These are phyloP conservation scores for Talaromyces rugulosus DNA, from an alignment of 2,329 filamentous ascomycete genomes.

Conservation along the genomic window DNA sequence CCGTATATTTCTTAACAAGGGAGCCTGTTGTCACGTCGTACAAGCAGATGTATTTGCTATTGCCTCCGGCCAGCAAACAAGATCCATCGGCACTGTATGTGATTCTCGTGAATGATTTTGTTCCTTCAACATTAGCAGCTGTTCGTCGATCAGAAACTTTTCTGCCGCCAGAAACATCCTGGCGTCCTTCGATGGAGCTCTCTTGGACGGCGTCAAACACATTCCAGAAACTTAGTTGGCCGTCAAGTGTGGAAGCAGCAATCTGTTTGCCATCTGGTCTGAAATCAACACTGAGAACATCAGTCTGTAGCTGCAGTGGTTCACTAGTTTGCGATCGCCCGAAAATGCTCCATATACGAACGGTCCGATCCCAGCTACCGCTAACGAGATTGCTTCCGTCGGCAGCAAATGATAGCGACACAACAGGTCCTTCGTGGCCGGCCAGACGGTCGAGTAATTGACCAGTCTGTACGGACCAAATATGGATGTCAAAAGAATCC, in stretches of 20 bases:
- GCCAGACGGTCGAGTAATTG: constrained; percentile 86
- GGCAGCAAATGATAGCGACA: constrained; percentile 80
- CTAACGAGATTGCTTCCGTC: constrained; percentile 80
- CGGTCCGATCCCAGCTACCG: constrained; percentile 95
- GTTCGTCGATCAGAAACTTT: constrained; percentile 83
- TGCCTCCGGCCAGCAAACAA: constrained; percentile 84
- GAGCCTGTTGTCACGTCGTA: constrained; percentile 94
- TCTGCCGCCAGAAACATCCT: constrained; percentile 89
- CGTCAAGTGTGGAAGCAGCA: constrained; percentile 87
- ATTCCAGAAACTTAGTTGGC: constrained; percentile 92
- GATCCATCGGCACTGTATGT: constrained; percentile 88
- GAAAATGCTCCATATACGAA: constrained; percentile 95
- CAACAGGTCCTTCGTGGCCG: constrained; percentile 91
- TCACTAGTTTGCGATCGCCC: constrained; percentile 91
- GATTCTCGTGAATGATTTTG: constrained; percentile 84
- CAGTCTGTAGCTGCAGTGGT: constrained; percentile 84
- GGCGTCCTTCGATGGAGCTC: constrained; percentile 78
- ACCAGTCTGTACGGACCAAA: constrained; percentile 97
- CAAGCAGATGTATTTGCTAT: constrained; percentile 97
- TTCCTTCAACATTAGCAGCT: constrained; percentile 83
- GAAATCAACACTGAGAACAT: constrained; percentile 81
- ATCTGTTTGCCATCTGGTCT: constrained; percentile 88
- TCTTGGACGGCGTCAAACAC: constrained; percentile 83
- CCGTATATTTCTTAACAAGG: constrained; percentile 89
- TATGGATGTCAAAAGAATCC: constrained; percentile 94